Conservation (phyloP, 192 early-diverging fungal species). For the Cladochytrium replicatum region DNA sequence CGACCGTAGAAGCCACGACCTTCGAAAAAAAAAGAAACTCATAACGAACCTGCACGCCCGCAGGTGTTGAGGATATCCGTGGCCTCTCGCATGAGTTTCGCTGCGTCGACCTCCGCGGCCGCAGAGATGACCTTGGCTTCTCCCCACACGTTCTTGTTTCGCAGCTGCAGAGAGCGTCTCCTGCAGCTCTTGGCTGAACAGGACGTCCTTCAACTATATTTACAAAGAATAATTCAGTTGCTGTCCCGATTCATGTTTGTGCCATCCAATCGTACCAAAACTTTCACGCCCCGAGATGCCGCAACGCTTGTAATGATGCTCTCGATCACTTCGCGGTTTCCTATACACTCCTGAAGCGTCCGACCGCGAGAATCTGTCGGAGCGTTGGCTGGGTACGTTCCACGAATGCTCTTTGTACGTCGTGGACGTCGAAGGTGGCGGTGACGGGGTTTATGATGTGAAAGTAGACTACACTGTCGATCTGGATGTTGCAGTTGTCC, state of each 20-base stretch:
- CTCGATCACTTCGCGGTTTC: constrained; percentile 77
- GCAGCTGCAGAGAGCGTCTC: constrained; percentile 78
- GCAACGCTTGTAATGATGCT: constrained; percentile 76
- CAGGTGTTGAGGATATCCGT: constrained; percentile 84
- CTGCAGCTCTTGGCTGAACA: constrained; percentile 65
- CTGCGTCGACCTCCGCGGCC: constrained; percentile 68
- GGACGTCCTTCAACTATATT: constrained; percentile 81
- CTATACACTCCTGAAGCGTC: constrained; percentile 78
- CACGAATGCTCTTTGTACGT: constrained; percentile 63
- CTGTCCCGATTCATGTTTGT: no score
- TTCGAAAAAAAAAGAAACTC: no score
- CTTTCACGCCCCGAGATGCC: constrained; percentile 57
- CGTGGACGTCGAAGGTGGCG: constrained; percentile 73
- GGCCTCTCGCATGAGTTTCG: constrained; percentile 88
- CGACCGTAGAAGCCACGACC: no score
- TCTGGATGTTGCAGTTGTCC: constrained; percentile 77
- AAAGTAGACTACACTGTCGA: constrained; percentile 86
- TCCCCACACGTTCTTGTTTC: constrained; percentile 78
- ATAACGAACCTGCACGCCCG: no score
- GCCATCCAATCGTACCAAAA: constrained; percentile 52
- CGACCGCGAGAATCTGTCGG: constrained; percentile 68
- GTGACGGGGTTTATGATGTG: constrained; percentile 32
- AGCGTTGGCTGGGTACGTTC: constrained; percentile 89
- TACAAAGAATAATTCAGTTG: no score
- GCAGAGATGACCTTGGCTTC: constrained; percentile 88